Conservation (phyloP, 2,329 filamentous ascomycete genomes). For the Verticillium alfalfae region DNA sequence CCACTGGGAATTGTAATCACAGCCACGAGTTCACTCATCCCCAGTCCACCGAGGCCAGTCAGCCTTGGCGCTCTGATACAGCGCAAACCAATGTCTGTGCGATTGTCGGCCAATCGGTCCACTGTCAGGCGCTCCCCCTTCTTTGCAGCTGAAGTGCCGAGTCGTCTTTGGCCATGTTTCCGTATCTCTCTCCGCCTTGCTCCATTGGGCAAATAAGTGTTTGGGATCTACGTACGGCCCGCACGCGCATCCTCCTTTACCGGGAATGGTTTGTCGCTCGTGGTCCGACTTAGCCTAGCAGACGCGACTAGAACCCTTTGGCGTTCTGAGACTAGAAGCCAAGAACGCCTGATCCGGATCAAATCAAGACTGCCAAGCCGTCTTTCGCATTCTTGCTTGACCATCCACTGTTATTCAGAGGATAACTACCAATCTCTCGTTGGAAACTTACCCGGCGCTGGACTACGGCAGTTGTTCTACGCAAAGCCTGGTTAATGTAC, state of each 20-base stretch:
- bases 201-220: not conserved
- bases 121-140: not conserved
- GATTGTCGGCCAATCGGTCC: not conserved
- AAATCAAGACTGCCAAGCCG: too few relatives aligned
- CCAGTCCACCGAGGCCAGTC: not conserved
- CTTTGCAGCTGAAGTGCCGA: not conserved
- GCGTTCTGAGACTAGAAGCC: too few relatives aligned
- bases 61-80: not conserved
- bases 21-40: not conserved
- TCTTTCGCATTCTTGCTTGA: not conserved
- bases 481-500: too few relatives aligned
- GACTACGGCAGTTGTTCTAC: too few relatives aligned
- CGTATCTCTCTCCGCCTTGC: not conserved
- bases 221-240: not conserved
- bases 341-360: too few relatives aligned
- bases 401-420: too few relatives aligned
- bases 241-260: not conserved
- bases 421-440: too few relatives aligned
- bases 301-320: too few relatives aligned
- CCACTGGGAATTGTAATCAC: not conserved
- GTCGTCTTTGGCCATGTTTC: not conserved
- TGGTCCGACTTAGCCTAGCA: too few relatives aligned
- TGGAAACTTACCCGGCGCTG: too few relatives aligned
- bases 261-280: not conserved
- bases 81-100: not conserved